Evolutionary conservation across 495 filamentous ascomycete species (phyloP), one percentile per base, ranked within the genome.

Genomic region (Neurospora tetrasperma): DNA sequence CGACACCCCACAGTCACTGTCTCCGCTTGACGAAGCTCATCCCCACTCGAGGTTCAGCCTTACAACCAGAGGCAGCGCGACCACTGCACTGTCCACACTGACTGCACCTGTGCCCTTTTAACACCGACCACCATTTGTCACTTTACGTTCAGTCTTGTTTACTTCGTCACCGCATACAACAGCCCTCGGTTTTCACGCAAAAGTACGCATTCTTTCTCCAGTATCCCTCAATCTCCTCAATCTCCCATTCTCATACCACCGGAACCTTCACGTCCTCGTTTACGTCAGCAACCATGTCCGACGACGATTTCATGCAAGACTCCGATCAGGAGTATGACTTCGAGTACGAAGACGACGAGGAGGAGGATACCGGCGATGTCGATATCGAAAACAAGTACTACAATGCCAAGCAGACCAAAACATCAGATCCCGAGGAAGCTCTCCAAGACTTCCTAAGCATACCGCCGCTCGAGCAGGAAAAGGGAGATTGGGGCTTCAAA

Each of bases 361-460:
- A 94, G 20, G 93, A 97, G 62, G 91, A 97, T 66, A 88, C 86
- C 44, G 93, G 91, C 27, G 92, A 97, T 80, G 91, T 98, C 76
- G 94, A 95, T 72, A 94, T 98, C 79, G 96, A 98, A 81, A 99
- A 99, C 85, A 97, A 97, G 84, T 99, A 99, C 84, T 99, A 98
- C 87, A 98, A 97, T 84, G 96, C 96, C 38, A 99, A 99, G 84
- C 94, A 97, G 82, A 91, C 96, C 82, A 99, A 99, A 84, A 87
- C 85, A 10, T 89, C 89, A 71, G 92, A 92, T 74, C 93, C 96
- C 3, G 90, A 97, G 76, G 94, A 92, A 71, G 96, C 96, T 2
- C 90, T 98, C 59, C 90, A 90, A 20, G 95, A 98, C 83, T 99
- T 99, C 77, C 85, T 98, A 27, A 92, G 89, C 9, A 90, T 98